phyloP scores from a whole-genome alignment of 2,329 filamentous ascomycete genomes.

The Bipolaris victoriae region DNA sequence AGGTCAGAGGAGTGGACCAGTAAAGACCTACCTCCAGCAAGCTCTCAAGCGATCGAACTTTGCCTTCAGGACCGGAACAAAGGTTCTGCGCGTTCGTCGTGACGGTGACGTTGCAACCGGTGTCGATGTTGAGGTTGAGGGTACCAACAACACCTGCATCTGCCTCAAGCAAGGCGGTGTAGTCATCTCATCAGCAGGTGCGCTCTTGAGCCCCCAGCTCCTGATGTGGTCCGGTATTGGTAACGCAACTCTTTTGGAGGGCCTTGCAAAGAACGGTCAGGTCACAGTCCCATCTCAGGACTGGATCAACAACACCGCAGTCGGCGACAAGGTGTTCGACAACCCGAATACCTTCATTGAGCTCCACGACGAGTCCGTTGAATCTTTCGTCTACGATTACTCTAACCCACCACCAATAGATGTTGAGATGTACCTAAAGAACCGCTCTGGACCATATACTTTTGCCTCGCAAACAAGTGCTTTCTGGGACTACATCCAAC shows the following conservation, averaged over 20 bases:
- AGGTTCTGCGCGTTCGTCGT: constrained; percentile 55
- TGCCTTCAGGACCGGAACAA: constrained; percentile 51
- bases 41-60: constrained; percentile 50
- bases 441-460: constrained; percentile 59
- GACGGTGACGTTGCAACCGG: constrained; percentile 50
- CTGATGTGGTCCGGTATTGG: constrained; percentile 52
- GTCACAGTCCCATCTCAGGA: constrained; percentile 44
- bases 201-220: constrained; percentile 46
- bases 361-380: constrained; percentile 51
- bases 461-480: constrained; percentile 61
- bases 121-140: constrained; percentile 49
- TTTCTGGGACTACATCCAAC: constrained; percentile 59
- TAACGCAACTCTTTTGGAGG: constrained; percentile 26
- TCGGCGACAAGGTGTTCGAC: constrained; percentile 61
- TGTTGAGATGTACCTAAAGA: constrained; percentile 55
- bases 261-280: constrained; percentile 47
- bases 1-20: constrained; percentile 59
- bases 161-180: constrained; percentile 36
- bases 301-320: constrained; percentile 59
- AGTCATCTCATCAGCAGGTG: constrained; percentile 41
- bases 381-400: constrained; percentile 59
- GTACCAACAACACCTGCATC: constrained; percentile 36
- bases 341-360: constrained; percentile 64
- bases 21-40: constrained; percentile 58
- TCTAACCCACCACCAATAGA: constrained; percentile 52